Base-by-base conservation (phyloP, 768 basidiomycete species). In the Trametes maxima region DNA sequence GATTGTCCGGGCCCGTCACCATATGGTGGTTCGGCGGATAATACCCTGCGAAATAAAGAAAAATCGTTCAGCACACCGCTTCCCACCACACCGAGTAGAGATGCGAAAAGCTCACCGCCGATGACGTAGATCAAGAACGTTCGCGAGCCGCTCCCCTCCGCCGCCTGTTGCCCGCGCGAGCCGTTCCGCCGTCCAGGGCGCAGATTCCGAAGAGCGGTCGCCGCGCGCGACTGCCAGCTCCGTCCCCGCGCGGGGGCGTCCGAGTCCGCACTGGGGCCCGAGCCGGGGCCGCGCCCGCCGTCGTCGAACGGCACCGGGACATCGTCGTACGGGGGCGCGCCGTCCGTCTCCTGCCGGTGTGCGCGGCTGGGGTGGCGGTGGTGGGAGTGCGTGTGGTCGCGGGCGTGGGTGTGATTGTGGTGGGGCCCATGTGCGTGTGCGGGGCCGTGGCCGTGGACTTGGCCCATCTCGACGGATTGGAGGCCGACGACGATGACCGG, bases 81-180 rank as follows among this genome's bases (percentile, higher is more conserved):
- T n/a, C 21, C 19, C 21, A 14, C 12, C 19, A 22, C n/a, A 16
- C 28, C 22, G 11, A 17, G 33, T 5, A 21, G 13, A 59, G 37
- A 16, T 28, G 11, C 46, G 44, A 17, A 12, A 46, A 10, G 73
- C 81, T 51, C 63, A 85, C 89, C 90, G 52, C 91, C 90, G 70
- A 93, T 91, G 62, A 95, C 93, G 75, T 93, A 95, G 58, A 95
- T 94, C 73, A 94, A 78, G 75, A 94, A 94, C 17, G 92, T 94
- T 65, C 92, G 76, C 46, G 86, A 85, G 17, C 75, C 76, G 11
- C 67, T 64, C 24, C 69, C 65, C 24, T 70, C 72, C 40, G 65
- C 59, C 52, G 64, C 25, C 60, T 64, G 45, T 45, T 64, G 43
- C 22, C 39, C 55, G 37, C 17, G 49, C 55, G 68, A 54, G 40